Conservation (phyloP, 2,329 filamentous ascomycete genomes). For the Penicillium brasilianum region DNA sequence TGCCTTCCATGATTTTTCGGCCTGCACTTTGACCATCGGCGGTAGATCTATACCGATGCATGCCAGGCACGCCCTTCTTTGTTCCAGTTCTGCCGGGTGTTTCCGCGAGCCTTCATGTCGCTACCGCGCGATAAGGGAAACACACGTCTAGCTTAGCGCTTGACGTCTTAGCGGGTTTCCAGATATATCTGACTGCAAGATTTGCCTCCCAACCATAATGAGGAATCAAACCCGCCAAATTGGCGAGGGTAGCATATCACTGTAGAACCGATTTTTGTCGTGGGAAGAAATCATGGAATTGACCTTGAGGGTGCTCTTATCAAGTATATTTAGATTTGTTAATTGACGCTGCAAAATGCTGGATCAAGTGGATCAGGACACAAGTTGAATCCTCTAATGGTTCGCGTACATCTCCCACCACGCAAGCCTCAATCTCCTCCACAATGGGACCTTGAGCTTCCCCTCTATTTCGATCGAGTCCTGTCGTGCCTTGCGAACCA, state of each 20-base stretch:
- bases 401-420: conserved; percentile 17
- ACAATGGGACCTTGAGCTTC: conserved; percentile 52
- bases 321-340: not conserved
- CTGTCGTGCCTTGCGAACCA: conserved; percentile 18
- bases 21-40: not conserved
- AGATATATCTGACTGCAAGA: too few species aligned
- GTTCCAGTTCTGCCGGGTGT: not conserved
- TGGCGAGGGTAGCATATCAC: too few species aligned
- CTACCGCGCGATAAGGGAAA: not conserved
- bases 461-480: conserved; percentile 55
- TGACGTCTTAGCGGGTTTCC: not conserved
- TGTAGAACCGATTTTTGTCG: too few species aligned
- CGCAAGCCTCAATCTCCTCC: conserved; percentile 14
- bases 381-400: not conserved
- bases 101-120: not conserved
- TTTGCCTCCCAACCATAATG: too few species aligned
- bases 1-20: not conserved
- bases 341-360: not conserved
- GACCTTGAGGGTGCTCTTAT: not conserved
- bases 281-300: too few species aligned
- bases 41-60: not conserved
- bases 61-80: not conserved
- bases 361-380: too few species aligned
- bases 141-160: not conserved
- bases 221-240: too few species aligned